Conservation (phyloP, 2,329 filamentous ascomycete genomes). For the Pestalotiopsis sp. region DNA sequence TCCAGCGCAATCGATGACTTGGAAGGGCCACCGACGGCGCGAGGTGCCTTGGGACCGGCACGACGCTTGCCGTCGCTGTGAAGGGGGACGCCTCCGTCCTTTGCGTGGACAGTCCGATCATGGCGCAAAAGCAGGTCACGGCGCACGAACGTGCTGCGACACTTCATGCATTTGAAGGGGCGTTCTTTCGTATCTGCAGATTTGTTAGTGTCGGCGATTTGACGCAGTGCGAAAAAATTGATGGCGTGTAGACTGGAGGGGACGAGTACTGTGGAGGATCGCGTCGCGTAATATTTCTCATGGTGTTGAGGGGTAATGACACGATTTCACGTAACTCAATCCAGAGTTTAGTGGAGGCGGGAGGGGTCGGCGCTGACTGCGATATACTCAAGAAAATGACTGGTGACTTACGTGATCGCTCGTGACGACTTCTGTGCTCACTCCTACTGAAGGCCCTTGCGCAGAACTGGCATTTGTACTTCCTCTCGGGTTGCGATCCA, state of each 20-base stretch:
- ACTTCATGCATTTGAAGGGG: constrained; percentile 98
- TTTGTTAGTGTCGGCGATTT: neutral
- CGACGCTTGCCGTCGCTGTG: constrained; percentile 94
- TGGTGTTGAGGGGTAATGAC: constrained; percentile 16
- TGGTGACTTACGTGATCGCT: constrained; percentile 90
- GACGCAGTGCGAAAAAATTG: constrained; percentile 7
- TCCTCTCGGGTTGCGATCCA: constrained; percentile 73
- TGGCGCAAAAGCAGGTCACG: constrained; percentile 95
- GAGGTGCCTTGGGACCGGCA: constrained; percentile 65
- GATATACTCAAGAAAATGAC: neutral
- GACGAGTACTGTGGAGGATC: neutral
- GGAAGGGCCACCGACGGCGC: constrained; percentile 64
- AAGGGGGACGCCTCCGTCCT: constrained; percentile 91
- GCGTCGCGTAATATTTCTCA: constrained; percentile 6
- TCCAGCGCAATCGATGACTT: constrained; percentile 84
- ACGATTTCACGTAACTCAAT: constrained; percentile 2
- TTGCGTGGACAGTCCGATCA: constrained; percentile 97
- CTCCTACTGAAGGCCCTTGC: constrained; percentile 96
- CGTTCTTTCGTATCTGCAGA: constrained; percentile 91
- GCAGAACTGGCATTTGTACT: constrained; percentile 99
- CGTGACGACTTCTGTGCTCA: constrained; percentile 95
- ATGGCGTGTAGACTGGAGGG: constrained; percentile 25
- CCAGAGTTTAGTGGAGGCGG: constrained; percentile 17
- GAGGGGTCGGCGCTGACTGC: constrained; percentile 22
- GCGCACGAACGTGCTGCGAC: constrained; percentile 96